phyloP scores from a whole-genome alignment of 139 green algal genomes.

The Nannochloris sp. region DNA sequence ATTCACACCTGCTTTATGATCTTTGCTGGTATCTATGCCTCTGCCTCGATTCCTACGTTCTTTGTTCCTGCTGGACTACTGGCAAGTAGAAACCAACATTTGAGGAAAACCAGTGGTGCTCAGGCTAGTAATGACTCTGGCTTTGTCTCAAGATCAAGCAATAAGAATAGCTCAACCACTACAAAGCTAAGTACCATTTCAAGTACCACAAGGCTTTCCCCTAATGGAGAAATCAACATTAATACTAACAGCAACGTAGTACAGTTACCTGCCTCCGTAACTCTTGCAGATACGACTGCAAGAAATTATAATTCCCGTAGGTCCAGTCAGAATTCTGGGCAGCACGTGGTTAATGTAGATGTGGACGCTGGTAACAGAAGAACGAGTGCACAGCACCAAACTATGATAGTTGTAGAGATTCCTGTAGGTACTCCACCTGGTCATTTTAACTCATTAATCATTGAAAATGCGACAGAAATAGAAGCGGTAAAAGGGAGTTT shows the following conservation, averaged over 20 bases:
- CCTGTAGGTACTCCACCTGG: not conserved
- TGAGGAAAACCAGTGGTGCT: not conserved
- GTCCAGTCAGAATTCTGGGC: not conserved
- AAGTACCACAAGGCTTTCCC: not conserved
- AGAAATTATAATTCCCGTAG: no score
- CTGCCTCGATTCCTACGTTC: not conserved
- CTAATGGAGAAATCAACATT: not conserved
- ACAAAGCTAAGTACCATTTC: not conserved
- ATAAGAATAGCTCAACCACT: not conserved
- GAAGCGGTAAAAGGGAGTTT: not conserved
- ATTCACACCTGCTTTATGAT: constrained; percentile 1
- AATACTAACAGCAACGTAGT: not conserved
- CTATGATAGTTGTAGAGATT: not conserved
- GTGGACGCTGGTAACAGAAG: not conserved
- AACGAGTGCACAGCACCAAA: not conserved
- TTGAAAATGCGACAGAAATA: not conserved
- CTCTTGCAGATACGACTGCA: no score
- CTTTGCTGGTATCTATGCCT: not conserved
- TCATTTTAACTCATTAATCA: no score
- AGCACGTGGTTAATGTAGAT: not conserved
- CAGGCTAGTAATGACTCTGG: not conserved
- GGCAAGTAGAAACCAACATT: not conserved
- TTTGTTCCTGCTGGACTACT: not conserved
- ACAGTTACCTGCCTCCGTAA: not conserved
- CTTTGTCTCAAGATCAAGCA: not conserved